These are phyloP conservation scores for Aegilops longissima DNA, from an alignment of 176 grass and related monocot species.

Conservation along the genomic window DNA sequence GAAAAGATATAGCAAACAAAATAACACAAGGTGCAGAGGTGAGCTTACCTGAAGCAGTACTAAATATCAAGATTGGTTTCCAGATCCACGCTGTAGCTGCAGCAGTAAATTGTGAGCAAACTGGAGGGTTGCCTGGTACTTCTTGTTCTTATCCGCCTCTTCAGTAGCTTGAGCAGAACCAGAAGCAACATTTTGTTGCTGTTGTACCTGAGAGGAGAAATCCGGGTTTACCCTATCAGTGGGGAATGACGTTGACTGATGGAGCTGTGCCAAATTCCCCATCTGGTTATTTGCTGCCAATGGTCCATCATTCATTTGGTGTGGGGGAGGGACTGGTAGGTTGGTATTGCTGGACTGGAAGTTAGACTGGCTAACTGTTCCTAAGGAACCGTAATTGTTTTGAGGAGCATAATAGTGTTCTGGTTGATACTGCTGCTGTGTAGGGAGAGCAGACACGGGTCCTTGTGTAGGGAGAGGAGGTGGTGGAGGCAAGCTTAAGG, in stretches of 20 bases:
- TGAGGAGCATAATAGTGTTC: slow-evolving; percentile 45
- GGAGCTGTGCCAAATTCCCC: slow-evolving; percentile 33
- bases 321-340: slow-evolving; percentile 19
- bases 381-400: slow-evolving; percentile 37
- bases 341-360: slow-evolving; percentile 35
- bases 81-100: slow-evolving; percentile 63
- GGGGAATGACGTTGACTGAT: slow-evolving; percentile 29
- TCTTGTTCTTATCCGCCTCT: slow-evolving; percentile 86
- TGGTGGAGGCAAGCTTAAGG: slow-evolving; percentile 46
- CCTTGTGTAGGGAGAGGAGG: slow-evolving; percentile 20
- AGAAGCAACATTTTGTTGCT: slow-evolving; percentile 43
- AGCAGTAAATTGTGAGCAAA: slow-evolving; percentile 80
- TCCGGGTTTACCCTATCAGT: slow-evolving; percentile 12
- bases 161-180: slow-evolving; percentile 44
- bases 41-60: slow-evolving; percentile 31
- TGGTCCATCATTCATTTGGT: slow-evolving; percentile 32
- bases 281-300: slow-evolving; percentile 46
- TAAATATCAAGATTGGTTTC: slow-evolving; percentile 53
- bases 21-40: slow-evolving; percentile 4
- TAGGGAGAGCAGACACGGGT: slow-evolving; percentile 23
- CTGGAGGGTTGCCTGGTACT: slow-evolving; percentile 85
- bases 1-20: slow-evolving; percentile 5
- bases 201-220: slow-evolving; percentile 48
- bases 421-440: slow-evolving; percentile 60
- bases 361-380: slow-evolving; percentile 31